These are phyloP conservation scores for Sclerotinia subarctica DNA, from an alignment of 2,329 filamentous ascomycete species.

Conservation along the genomic window DNA sequence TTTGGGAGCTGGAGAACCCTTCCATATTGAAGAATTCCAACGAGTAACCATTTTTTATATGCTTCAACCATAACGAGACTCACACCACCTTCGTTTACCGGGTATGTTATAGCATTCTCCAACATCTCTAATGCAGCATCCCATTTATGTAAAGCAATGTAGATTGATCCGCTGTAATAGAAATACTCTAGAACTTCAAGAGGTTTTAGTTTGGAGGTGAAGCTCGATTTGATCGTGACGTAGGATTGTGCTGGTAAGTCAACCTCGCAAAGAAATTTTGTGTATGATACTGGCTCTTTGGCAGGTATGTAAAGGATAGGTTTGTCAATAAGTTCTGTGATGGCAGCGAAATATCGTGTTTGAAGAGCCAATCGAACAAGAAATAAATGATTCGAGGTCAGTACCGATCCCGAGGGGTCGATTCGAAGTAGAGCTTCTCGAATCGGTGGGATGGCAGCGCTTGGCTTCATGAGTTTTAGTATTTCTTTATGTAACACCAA, in stretches of 20 bases:
- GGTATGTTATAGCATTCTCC: constrained; percentile 64
- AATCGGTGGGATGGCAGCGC: constrained; percentile 33
- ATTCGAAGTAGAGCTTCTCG: constrained; percentile 57
- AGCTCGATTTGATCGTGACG: constrained; percentile 56
- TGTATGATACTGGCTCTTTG: constrained; percentile 38
- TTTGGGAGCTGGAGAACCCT: constrained; percentile 53
- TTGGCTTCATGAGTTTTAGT: constrained; percentile 29
- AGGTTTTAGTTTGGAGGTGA: constrained; percentile 53
- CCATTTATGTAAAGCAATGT: constrained; percentile 61
- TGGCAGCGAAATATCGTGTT: constrained; percentile 51
- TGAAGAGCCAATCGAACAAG: constrained; percentile 57
- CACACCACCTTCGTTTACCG: constrained; percentile 57
- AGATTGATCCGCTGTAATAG: constrained; percentile 60
- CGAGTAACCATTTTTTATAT: constrained; percentile 86
- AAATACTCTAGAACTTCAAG: constrained; percentile 64
- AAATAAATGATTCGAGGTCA: constrained; percentile 61
- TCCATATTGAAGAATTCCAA: constrained; percentile 69
- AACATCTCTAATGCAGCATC: constrained; percentile 58
- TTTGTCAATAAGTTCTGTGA: constrained; percentile 60
- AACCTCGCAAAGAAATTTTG: constrained; percentile 46
- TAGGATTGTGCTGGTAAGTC: constrained; percentile 50
- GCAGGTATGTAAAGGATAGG: constrained; percentile 64
- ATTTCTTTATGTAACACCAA: background rate
- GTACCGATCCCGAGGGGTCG: constrained; percentile 62
- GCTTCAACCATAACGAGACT: constrained; percentile 83